These are phyloP conservation scores for Urtica urens DNA, from an alignment of 306 rosid genomes.

Conservation along the genomic window DNA sequence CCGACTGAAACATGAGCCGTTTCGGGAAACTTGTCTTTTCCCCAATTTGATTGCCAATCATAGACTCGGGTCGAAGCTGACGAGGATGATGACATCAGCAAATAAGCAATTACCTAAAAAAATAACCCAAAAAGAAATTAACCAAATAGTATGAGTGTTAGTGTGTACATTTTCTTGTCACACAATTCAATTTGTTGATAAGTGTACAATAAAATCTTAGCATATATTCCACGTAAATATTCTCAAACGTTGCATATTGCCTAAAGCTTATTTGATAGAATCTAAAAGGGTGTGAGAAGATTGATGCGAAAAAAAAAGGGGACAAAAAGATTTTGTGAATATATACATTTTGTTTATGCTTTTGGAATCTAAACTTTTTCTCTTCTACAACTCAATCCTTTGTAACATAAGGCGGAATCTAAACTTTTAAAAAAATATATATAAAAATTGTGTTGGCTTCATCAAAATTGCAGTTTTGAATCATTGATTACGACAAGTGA, in stretches of 20 bases:
- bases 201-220: background rate
- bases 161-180: background rate
- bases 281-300: background rate
- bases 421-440: too few species aligned
- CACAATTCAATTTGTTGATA: background rate
- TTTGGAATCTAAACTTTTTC: background rate
- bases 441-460: background rate
- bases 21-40: conserved; percentile 61
- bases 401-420: background rate
- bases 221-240: background rate
- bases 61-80: conserved; percentile 74
- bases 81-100: conserved; percentile 74
- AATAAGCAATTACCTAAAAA: conserved; percentile 62
- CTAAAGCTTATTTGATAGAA: background rate
- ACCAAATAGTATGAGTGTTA: background rate
- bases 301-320: too few species aligned
- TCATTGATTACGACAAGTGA: background rate
- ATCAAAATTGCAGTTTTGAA: background rate
- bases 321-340: too few species aligned
- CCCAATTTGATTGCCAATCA: conserved; percentile 86
- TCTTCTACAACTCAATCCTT: background rate
- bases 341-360: too few species aligned
- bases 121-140: background rate
- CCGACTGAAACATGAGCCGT: conserved; percentile 64
- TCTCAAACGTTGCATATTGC: conserved; percentile 5